Evolutionary conservation across 2,329 filamentous ascomycete genomes (phyloP), one percentile per base, ranked within the genome.

Genomic region (Fusarium zealandicum): DNA sequence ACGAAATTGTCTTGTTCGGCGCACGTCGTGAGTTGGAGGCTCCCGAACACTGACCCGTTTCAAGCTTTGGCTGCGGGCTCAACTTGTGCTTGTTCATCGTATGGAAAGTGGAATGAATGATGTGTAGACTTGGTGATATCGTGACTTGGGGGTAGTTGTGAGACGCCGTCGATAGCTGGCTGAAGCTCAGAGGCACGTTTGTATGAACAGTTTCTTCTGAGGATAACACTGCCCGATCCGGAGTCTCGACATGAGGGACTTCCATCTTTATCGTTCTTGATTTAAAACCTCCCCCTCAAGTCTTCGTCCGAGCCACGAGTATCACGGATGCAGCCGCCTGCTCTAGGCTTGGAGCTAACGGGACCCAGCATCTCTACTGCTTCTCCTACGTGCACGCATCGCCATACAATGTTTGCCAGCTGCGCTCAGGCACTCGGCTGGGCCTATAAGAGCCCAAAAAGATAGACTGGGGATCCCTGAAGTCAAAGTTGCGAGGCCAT

Each of bases 381-480:
- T 38, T 31, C 16, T 16, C 49, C 39, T 3, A 14, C 43, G 27
- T 17, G 5, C 16, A 44, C 35, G 45, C 32, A 36, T 14, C 22
- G 18, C 35, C n/a, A 45, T 59, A 44, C 35, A 31, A 27, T 35
- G 22, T 42, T 59, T 41, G 36, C 25, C 36, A 30, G 47, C 20
- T 48, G 16, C 7, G 38, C 38, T 12, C 37, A 36, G 42, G 14
- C 13, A 33, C 16, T 27, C 14, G 28, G 44, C 20, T 6, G 10
- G 27, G 38, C 44, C 44, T 47, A 39, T 47, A 12, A 9, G 27
- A 11, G 10, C 2, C 20, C 9, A 18, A 12, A 12, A 25, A 9
- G 32, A 42, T 59, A 49, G 49, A 55, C 54, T 41, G 18, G 46
- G 31, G 22, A 37, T 22, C 28, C 36, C 35, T 37, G 31, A 46